These are phyloP conservation scores for Coemansia sp. DNA, from an alignment of 192 early-diverging fungal species.

Conservation along the genomic window DNA sequence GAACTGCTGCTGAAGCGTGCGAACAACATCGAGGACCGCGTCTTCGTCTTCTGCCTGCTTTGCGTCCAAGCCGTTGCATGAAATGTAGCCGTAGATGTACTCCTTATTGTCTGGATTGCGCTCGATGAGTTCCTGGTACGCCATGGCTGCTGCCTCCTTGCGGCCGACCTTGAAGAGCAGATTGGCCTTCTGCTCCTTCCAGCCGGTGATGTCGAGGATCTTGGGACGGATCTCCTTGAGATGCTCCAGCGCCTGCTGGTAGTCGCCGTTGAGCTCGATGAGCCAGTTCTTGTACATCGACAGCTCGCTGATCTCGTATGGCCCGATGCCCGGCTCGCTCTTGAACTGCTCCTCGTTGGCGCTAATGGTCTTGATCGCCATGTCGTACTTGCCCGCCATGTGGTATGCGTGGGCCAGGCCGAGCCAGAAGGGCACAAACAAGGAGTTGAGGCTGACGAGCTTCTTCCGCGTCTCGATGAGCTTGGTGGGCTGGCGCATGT, in stretches of 20 bases:
- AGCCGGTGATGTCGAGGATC: conserved; percentile 69
- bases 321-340: conserved; percentile 46
- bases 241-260: conserved; percentile 70
- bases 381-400: conserved; percentile 69
- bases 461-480: conserved; percentile 68
- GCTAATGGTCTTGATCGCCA: conserved; percentile 68
- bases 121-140: conserved; percentile 72
- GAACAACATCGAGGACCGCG: conserved; percentile 42
- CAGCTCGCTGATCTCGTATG: conserved; percentile 78
- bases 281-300: conserved; percentile 83
- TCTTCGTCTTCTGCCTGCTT: conserved; percentile 27
- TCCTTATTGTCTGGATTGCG: conserved; percentile 76
- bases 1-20: conserved; percentile 64
- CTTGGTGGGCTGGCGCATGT: conserved; percentile 82
- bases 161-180: conserved; percentile 65
- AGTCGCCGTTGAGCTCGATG: conserved; percentile 79
- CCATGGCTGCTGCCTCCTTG: conserved; percentile 66
- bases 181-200: conserved; percentile 74
- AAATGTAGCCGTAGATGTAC: conserved; percentile 70
- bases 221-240: conserved; percentile 69
- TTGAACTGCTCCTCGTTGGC: conserved; percentile 68
- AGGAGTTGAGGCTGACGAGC: conserved; percentile 68
- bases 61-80: conserved; percentile 42
- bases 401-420: conserved; percentile 84
- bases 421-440: conserved; percentile 76